A percentile compares a stretch with the other conserved stretches of the same genome.
These are phyloP conservation scores for Croton laevigatus DNA, from an alignment of 441 rosid species.

Conservation along the genomic window DNA sequence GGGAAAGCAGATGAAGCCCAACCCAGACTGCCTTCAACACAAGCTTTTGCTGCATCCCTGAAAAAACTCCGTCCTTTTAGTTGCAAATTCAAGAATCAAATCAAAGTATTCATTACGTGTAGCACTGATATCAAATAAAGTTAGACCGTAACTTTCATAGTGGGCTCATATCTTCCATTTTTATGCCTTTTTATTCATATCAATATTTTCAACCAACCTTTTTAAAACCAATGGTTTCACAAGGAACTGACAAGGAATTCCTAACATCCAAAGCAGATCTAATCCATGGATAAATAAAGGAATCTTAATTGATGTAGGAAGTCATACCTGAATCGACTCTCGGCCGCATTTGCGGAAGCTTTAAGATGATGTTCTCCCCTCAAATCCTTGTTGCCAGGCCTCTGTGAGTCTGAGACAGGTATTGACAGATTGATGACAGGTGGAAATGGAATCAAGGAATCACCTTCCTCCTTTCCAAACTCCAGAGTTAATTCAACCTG, in stretches of 20 bases:
- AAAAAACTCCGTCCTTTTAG: conserved; percentile 7
- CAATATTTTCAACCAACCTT: not conserved
- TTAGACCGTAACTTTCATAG: not conserved
- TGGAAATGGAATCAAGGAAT: conserved; percentile 48
- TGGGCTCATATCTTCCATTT: not conserved
- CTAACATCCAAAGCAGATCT: not conserved
- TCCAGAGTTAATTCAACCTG: conserved; percentile 69
- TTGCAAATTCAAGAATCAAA: conserved; percentile 11
- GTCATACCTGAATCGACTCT: conserved; percentile 77
- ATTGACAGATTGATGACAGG: conserved; percentile 56
- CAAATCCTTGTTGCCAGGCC: conserved; percentile 29
- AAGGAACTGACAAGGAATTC: not conserved
- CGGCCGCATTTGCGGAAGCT: conserved; percentile 46
- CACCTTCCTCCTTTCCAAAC: conserved; percentile 50
- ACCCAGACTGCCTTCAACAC: conserved; percentile 49
- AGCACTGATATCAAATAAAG: not conserved
- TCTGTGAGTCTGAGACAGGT: conserved; percentile 37
- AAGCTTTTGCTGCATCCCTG: conserved; percentile 76
- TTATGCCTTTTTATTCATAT: not conserved
- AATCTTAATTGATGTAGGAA: conserved; percentile 1
- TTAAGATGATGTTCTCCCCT: conserved; percentile 49
- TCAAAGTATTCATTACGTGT: not conserved
- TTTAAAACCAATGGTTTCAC: not conserved
- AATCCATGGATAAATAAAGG: not conserved
- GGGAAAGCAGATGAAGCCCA: conserved; percentile 70